Percentiles rank a stretch among this genome's conserved stretches.
Evolutionary conservation across 2,329 filamentous ascomycete species (phyloP).

Genomic region (Gliomastix tumulicola): DNA sequence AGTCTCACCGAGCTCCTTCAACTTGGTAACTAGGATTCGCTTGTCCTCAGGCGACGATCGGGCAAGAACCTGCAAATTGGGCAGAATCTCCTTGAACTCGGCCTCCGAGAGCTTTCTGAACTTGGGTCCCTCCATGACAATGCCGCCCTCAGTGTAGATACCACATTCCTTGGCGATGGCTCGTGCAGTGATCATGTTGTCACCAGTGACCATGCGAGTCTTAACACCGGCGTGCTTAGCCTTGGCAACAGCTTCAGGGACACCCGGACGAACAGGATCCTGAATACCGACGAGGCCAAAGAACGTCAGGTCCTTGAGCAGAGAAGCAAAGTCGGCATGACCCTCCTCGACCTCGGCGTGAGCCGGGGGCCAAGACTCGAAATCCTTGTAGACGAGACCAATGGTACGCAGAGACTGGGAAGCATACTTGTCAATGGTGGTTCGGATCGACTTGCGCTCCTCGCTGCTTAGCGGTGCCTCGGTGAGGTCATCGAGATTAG

Average conservation of each 20-base stretch:
- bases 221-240: conserved; percentile 59
- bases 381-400: conserved; percentile 65
- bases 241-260: conserved; percentile 52
- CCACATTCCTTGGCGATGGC: conserved; percentile 35
- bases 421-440: conserved; percentile 53
- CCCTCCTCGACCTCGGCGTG: conserved; percentile 53
- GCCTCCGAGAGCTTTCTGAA: conserved; percentile 47
- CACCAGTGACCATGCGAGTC: conserved; percentile 55
- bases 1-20: conserved; percentile 56
- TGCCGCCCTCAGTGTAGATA: conserved; percentile 54
- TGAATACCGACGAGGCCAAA: conserved; percentile 54
- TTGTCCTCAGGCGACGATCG: conserved; percentile 61
- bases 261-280: conserved; percentile 57
- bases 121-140: conserved; percentile 44
- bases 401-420: conserved; percentile 66
- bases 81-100: conserved; percentile 40
- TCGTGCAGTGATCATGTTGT: conserved; percentile 35
- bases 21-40: conserved; percentile 50
- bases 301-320: conserved; percentile 33
- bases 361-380: conserved; percentile 62
- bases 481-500: conserved; percentile 22
- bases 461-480: conserved; percentile 17
- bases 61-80: conserved; percentile 56
- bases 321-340: conserved; percentile 49
- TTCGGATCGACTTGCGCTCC: conserved; percentile 46